These are phyloP conservation scores for Sugiyamaella americana DNA, from an alignment of 805 yeast species.

Conservation along the genomic window DNA sequence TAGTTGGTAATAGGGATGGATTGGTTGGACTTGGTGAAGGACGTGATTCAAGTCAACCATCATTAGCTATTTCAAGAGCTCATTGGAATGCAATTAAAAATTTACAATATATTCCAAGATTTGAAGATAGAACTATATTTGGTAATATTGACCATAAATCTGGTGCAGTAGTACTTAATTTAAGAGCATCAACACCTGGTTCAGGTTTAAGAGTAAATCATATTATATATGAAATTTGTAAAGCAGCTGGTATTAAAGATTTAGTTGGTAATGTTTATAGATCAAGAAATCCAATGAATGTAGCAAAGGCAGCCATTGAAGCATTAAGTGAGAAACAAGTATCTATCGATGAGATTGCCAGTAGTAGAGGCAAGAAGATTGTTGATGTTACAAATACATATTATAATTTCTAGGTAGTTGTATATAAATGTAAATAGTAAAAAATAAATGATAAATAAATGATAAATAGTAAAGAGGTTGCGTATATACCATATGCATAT, in stretches of 20 bases:
- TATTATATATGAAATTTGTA: constrained; percentile 82
- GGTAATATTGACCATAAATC: constrained; percentile 77
- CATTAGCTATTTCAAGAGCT: constrained; percentile 73
- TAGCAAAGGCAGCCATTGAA: constrained; percentile 81
- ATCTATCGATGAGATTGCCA: constrained; percentile 80
- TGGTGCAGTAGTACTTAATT: constrained; percentile 77
- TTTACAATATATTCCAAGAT: constrained; percentile 72
- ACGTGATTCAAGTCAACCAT: constrained; percentile 70
- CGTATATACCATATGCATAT: too few species aligned
- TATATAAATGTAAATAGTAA: neutral
- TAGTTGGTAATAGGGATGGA: constrained; percentile 90
- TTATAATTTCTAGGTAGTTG: constrained; percentile 42
- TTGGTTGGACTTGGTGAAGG: constrained; percentile 96
- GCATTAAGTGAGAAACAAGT: constrained; percentile 71
- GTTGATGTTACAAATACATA: constrained; percentile 89
- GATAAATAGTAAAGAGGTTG: too few species aligned
- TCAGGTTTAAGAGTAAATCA: constrained; percentile 90
- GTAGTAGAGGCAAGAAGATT: constrained; percentile 89
- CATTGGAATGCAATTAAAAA: constrained; percentile 92
- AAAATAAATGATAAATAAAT: too few species aligned
- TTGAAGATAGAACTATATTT: constrained; percentile 84
- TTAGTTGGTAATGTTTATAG: constrained; percentile 85
- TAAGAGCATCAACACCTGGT: constrained; percentile 88
- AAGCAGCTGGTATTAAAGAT: constrained; percentile 90
- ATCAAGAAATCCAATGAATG: constrained; percentile 92